phyloP scores from a whole-genome alignment of 805 yeast genomes.

The Candida vaughaniae region DNA sequence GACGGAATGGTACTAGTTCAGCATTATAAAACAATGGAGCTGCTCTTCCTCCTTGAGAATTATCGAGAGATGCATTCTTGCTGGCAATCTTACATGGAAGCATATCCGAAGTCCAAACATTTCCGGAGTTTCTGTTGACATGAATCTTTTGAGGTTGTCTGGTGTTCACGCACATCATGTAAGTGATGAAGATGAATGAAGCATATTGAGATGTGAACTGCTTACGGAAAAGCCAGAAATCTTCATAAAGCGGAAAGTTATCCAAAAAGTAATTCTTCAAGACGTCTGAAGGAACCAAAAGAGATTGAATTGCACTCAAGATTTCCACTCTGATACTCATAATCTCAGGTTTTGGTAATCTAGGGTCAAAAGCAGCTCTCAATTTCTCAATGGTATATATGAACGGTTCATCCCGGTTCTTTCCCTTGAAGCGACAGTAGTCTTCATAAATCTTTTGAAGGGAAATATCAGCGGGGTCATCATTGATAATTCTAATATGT shows the following conservation, averaged over 20 bases:
- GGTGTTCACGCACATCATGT: conserved; percentile 89
- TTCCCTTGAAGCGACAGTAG: conserved; percentile 69
- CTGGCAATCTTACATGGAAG: conserved; percentile 81
- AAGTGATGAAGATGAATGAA: conserved; percentile 85
- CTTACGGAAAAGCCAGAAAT: conserved; percentile 95
- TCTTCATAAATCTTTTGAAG: conserved; percentile 86
- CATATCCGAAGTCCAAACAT: conserved; percentile 94
- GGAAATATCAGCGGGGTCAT: conserved; percentile 72
- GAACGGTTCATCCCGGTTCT: conserved; percentile 85
- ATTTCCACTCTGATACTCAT: conserved; percentile 89
- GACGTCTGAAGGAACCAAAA: conserved; percentile 81
- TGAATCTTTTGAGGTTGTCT: conserved; percentile 93
- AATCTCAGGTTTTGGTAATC: conserved; percentile 89
- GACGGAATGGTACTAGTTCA: conserved; percentile 93
- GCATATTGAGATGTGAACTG: conserved; percentile 96
- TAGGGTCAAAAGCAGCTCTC: conserved; percentile 90
- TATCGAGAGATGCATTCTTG: conserved; percentile 47
- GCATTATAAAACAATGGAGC: conserved; percentile 87
- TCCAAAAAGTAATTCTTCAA: conserved; percentile 74
- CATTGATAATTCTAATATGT: conserved; percentile 85
- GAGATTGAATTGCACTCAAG: conserved; percentile 81
- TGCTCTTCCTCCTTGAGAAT: conserved; percentile 49
- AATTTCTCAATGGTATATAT: conserved; percentile 81
- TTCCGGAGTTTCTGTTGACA: conserved; percentile 78
- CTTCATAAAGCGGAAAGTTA: conserved; percentile 76